Evolutionary conservation across 2,329 filamentous ascomycete genomes (phyloP).

Genomic region (Podosphaera fusca): DNA sequence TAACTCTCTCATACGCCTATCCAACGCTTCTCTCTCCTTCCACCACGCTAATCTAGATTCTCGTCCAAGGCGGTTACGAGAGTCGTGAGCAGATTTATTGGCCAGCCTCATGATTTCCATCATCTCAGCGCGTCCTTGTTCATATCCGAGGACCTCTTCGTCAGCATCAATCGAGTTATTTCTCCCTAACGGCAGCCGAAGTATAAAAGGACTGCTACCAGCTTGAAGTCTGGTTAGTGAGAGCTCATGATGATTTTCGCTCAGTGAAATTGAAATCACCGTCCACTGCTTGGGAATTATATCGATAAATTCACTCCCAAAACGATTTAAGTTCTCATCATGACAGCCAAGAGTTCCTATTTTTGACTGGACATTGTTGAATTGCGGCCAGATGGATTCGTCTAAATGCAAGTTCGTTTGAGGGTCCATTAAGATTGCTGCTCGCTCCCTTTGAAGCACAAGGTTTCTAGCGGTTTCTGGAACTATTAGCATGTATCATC

Average conservation of each 20-base stretch:
- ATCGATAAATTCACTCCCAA: constrained; percentile 64
- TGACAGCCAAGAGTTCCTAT: constrained; percentile 23
- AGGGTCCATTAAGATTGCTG: constrained; percentile 20
- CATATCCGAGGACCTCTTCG: constrained; percentile 61
- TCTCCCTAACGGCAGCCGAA: constrained; percentile 65
- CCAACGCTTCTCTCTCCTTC: constrained; percentile 60
- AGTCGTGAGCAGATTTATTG: constrained; percentile 61
- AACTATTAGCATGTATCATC: constrained; percentile 4
- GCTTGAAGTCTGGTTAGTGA: constrained; percentile 69
- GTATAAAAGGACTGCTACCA: constrained; percentile 56
- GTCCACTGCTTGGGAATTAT: constrained; percentile 68
- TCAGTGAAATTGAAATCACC: constrained; percentile 64
- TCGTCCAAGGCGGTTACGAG: constrained; percentile 47
- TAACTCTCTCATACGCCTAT: constrained; percentile 52
- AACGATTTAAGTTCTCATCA: constrained; percentile 30
- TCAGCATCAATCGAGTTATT: constrained; percentile 63
- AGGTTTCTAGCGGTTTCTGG: constrained; percentile 45
- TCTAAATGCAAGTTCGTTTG: constrained; percentile 5
- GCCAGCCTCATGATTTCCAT: constrained; percentile 60
- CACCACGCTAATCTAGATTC: constrained; percentile 73
- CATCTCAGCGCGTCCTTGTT: constrained; percentile 57
- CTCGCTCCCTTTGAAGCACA: constrained; percentile 41
- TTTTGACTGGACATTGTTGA: constrained; percentile 19
- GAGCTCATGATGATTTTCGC: constrained; percentile 61
- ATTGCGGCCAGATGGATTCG: constrained; percentile 22